Conservation (phyloP, 1,139 yeast genomes). For the Candida smagusa region DNA sequence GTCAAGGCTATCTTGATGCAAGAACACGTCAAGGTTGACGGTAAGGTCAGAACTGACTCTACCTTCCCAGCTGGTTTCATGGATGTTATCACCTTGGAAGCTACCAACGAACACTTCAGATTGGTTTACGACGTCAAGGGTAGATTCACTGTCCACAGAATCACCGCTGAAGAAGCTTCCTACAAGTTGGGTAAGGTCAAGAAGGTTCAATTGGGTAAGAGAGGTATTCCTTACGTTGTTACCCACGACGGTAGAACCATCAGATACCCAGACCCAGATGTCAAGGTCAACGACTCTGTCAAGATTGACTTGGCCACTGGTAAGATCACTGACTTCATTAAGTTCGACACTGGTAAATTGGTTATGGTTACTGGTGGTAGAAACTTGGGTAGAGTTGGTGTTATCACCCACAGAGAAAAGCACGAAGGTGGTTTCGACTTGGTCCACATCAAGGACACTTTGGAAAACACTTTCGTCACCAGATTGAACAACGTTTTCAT, state of each 20-base stretch:
- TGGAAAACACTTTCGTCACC: slow-evolving; percentile 97
- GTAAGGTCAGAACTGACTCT: slow-evolving; percentile 98
- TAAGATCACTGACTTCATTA: slow-evolving; percentile 87
- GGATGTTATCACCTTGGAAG: slow-evolving; percentile 96
- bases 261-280: slow-evolving; percentile 98
- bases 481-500: slow-evolving; percentile 96
- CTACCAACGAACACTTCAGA: slow-evolving; percentile 99
- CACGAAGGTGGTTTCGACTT: slow-evolving; percentile 99
- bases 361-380: slow-evolving; percentile 99
- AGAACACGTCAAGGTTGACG: slow-evolving; percentile 98
- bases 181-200: slow-evolving; percentile 98
- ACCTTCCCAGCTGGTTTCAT: slow-evolving; percentile 99
- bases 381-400: slow-evolving; percentile 99
- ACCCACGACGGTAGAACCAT: slow-evolving; percentile 99
- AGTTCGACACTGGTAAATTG: slow-evolving; percentile 93
- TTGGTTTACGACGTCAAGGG: slow-evolving; percentile 97
- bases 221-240: slow-evolving; percentile 96
- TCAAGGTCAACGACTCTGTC: slow-evolving; percentile 96
- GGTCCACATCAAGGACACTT: slow-evolving; percentile 96
- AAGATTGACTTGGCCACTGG: slow-evolving; percentile 95
- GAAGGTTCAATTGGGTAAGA: slow-evolving; percentile 97
- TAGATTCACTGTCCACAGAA: slow-evolving; percentile 99
- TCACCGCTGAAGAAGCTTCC: slow-evolving; percentile 96
- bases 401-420: slow-evolving; percentile 96
- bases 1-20: slow-evolving; percentile 99